These are phyloP conservation scores for Macrotyloma uniflorum DNA, from an alignment of 306 rosid genomes.

Conservation along the genomic window DNA sequence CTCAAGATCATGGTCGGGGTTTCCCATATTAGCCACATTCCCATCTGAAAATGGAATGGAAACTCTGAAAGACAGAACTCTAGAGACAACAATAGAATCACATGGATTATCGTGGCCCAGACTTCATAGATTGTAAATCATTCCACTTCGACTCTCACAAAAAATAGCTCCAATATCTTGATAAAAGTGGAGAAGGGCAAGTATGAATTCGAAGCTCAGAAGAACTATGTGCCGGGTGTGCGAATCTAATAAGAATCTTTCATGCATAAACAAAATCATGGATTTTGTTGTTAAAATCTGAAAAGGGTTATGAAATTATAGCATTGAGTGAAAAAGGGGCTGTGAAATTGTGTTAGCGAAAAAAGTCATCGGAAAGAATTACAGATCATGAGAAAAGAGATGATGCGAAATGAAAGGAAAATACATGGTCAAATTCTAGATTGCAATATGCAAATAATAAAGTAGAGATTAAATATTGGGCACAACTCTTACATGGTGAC, in stretches of 20 bases:
- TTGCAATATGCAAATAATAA: conserved; percentile 23
- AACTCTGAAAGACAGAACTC: conserved; percentile 45
- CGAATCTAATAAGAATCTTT: background rate
- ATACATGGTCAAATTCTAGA: conserved; percentile 42
- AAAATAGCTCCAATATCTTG: conserved; percentile 31
- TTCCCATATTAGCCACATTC: conserved; percentile 64
- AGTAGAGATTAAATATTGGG: conserved; percentile 39
- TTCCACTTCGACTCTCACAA: conserved; percentile 57
- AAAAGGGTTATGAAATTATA: background rate
- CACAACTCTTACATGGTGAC: conserved; percentile 29
- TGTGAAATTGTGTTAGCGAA: conserved; percentile 1
- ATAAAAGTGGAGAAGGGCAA: background rate
- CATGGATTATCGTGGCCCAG: conserved; percentile 47
- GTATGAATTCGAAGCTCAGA: background rate
- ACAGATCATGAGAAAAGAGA: conserved; percentile 33
- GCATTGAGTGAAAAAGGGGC: background rate
- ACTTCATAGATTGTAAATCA: conserved; percentile 63
- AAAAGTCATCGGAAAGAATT: background rate
- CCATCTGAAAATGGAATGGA: conserved; percentile 57
- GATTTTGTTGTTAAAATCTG: background rate
- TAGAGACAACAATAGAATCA: conserved; percentile 59
- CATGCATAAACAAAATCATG: background rate
- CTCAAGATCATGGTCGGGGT: conserved; percentile 57
- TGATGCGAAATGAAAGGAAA: conserved; percentile 57
- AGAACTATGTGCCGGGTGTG: background rate